Percentiles rank a stretch among this genome's conserved stretches.
These are phyloP conservation scores for Scheffersomyces amazonensis DNA, from an alignment of 805 yeast species.

Conservation along the genomic window DNA sequence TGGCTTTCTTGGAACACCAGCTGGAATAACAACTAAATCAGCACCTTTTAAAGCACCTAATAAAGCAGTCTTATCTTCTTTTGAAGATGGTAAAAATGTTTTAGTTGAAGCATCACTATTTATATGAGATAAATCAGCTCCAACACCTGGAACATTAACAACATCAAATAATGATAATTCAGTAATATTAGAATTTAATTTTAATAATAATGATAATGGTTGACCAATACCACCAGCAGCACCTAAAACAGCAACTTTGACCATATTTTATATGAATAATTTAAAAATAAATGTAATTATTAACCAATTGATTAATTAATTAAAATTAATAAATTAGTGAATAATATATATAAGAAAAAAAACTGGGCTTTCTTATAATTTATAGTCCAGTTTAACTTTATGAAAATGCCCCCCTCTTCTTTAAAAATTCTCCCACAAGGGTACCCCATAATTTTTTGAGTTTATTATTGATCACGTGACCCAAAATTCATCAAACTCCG, in stretches of 20 bases:
- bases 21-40: slow-evolving; percentile 62
- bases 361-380: background rate
- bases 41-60: slow-evolving; percentile 43
- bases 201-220: slow-evolving; percentile 79
- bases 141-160: slow-evolving; percentile 81
- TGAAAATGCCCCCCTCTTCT: background rate
- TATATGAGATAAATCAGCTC: slow-evolving; percentile 84
- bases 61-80: slow-evolving; percentile 46
- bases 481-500: background rate
- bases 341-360: background rate
- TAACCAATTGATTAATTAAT: background rate
- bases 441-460: background rate
- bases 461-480: background rate
- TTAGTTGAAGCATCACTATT: slow-evolving; percentile 61
- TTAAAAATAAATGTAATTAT: background rate
- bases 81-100: slow-evolving; percentile 58
- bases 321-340: background rate
- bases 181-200: slow-evolving; percentile 59
- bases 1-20: slow-evolving; percentile 92
- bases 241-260: slow-evolving; percentile 81
- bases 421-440: background rate
- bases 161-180: slow-evolving; percentile 82
- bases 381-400: background rate
- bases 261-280: slow-evolving; percentile 21
- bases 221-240: slow-evolving; percentile 97